Evolutionary conservation across 805 yeast species (phyloP).

Genomic region (Ogataea wickerhamii): DNA sequence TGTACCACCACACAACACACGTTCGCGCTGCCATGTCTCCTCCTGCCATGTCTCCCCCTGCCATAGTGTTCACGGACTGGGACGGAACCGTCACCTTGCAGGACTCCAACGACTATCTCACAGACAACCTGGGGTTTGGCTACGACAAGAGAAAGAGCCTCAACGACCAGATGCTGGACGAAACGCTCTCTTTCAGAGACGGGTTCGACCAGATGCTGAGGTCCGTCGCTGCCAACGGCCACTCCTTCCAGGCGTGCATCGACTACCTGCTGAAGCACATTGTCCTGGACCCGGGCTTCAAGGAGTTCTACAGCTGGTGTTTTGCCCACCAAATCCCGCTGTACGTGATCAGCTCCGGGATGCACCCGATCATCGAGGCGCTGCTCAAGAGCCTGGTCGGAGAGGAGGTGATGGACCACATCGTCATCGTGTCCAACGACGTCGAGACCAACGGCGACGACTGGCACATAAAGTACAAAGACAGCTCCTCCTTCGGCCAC

Average conservation of each 20-base stretch:
- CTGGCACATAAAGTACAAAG: slow-evolving; percentile 86
- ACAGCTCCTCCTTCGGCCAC: slow-evolving; percentile 88
- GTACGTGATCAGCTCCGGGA: slow-evolving; percentile 86
- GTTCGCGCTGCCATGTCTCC: too few species aligned
- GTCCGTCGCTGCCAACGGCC: slow-evolving; percentile 53
- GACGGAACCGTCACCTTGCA: slow-evolving; percentile 97
- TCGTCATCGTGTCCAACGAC: slow-evolving; percentile 77
- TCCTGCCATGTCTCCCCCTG: too few species aligned
- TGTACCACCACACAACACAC: too few species aligned
- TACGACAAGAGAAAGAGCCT: slow-evolving; percentile 57
- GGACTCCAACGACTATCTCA: slow-evolving; percentile 89
- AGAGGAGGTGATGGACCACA: slow-evolving; percentile 61
- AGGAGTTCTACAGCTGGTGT: slow-evolving; percentile 77
- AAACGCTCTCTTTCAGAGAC: slow-evolving; percentile 66
- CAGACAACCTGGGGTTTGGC: slow-evolving; percentile 89
- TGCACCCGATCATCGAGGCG: slow-evolving; percentile 86
- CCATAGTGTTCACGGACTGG: slow-evolving; percentile 94
- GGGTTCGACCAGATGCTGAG: slow-evolving; percentile 84
- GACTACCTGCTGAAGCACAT: slow-evolving; percentile 62
- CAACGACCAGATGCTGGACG: slow-evolving; percentile 71
- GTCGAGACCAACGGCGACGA: slow-evolving; percentile 46
- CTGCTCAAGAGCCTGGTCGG: slow-evolving; percentile 74
- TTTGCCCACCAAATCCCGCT: slow-evolving; percentile 69
- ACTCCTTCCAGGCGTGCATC: slow-evolving; percentile 69
- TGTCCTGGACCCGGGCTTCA: slow-evolving; percentile 87